These are phyloP conservation scores for Backusella circina DNA, from an alignment of 192 early-diverging fungal genomes.

Conservation along the genomic window DNA sequence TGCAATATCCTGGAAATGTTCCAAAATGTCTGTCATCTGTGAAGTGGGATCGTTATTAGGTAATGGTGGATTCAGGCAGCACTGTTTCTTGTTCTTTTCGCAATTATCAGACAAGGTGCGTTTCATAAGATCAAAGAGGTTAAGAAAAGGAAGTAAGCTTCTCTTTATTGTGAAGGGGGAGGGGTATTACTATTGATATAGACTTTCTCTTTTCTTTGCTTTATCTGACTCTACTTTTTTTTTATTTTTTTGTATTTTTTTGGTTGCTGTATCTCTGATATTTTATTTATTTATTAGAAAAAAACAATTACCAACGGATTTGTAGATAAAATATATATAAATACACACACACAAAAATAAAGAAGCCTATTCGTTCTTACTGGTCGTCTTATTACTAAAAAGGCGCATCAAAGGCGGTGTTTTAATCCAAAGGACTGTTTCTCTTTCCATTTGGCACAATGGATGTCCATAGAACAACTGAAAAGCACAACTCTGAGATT, in stretches of 20 bases:
- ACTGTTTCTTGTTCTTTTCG: constrained; percentile 2
- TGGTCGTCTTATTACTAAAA: background rate
- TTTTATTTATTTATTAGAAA: background rate
- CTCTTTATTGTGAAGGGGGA: background rate
- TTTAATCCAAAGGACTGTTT: background rate
- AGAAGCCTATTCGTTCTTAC: background rate
- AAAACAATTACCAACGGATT: background rate
- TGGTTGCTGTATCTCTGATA: background rate
- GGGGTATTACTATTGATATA: background rate
- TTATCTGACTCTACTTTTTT: background rate
- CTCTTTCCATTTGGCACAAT: background rate
- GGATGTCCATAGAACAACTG: background rate
- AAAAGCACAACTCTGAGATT: background rate
- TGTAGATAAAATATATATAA: background rate
- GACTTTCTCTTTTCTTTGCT: background rate
- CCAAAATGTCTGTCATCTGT: background rate
- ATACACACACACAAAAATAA: background rate
- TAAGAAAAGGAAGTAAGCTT: constrained; percentile 4
- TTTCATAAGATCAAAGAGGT: constrained; percentile 20
- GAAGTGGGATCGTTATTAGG: background rate
- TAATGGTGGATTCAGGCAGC: background rate
- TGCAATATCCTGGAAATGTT: constrained; percentile 16
- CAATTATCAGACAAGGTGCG: constrained; percentile 16
- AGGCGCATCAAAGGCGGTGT: background rate
- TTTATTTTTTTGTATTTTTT: background rate